Percentiles rank a stretch among this genome's conserved stretches.
These are phyloP conservation scores for Pleurotus tuber-regium DNA, from an alignment of 768 basidiomycete species.

Conservation along the genomic window DNA sequence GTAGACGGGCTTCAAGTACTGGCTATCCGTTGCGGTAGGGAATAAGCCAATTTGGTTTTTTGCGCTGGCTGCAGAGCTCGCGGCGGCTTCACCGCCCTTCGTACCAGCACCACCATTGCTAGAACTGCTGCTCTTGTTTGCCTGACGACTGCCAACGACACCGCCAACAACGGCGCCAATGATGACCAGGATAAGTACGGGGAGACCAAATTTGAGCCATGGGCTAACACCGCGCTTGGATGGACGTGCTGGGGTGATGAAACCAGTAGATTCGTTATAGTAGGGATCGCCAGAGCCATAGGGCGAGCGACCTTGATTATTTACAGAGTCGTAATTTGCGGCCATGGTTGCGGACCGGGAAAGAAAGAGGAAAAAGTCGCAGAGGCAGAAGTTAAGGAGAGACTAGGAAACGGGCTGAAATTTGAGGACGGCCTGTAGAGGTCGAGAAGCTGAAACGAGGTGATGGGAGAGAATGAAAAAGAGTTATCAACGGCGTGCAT, in stretches of 20 bases:
- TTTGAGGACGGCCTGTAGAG: background rate
- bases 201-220: constrained; percentile 78
- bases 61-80: constrained; percentile 54
- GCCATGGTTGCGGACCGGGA: constrained; percentile 11
- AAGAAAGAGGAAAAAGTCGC: background rate
- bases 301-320: constrained; percentile 34
- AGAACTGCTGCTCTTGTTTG: constrained; percentile 33
- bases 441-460: constrained; percentile 1
- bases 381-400: constrained; percentile 8
- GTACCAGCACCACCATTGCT: constrained; percentile 40
- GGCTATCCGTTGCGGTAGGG: constrained; percentile 75
- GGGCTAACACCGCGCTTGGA: constrained; percentile 56
- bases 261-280: constrained; percentile 70
- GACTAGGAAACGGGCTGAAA: background rate
- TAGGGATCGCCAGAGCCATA: constrained; percentile 67
- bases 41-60: constrained; percentile 65
- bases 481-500: constrained; percentile 5
- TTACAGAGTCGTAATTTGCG: constrained; percentile 9
- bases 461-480: background rate
- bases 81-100: constrained; percentile 39
- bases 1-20: constrained; percentile 81
- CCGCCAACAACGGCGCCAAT: constrained; percentile 73
- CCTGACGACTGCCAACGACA: constrained; percentile 64
- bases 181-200: constrained; percentile 61
- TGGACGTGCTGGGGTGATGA: constrained; percentile 47